Evolutionary conservation across 129 eudicot species (phyloP).

Genomic region (Apium graveolens): DNA sequence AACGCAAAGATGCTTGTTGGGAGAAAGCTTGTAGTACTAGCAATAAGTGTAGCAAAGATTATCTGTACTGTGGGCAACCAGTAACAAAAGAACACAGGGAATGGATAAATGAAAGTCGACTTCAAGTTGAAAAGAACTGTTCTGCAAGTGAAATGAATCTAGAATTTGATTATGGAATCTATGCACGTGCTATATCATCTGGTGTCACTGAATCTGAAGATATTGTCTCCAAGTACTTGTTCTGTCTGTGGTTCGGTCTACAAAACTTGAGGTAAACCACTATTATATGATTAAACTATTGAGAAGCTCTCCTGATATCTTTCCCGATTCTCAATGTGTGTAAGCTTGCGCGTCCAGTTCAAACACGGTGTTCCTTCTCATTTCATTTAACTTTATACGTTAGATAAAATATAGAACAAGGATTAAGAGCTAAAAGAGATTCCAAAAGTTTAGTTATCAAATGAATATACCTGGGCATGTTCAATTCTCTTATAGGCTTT

Average conservation of each 20-base stretch:
- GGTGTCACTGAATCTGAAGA: constrained; percentile 53
- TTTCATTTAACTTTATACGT: neutral
- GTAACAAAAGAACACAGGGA: constrained; percentile 22
- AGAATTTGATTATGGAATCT: constrained; percentile 63
- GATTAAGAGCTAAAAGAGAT: neutral
- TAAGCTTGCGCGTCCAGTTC: neutral
- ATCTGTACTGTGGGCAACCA: constrained; percentile 47
- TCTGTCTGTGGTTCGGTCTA: constrained; percentile 91
- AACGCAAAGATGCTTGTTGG: constrained; percentile 82
- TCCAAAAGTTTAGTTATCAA: neutral
- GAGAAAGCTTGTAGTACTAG: constrained; percentile 45
- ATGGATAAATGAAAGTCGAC: constrained; percentile 40
- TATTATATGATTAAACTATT: neutral
- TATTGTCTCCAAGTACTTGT: constrained; percentile 56
- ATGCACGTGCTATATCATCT: constrained; percentile 58
- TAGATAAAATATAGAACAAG: too few species aligned
- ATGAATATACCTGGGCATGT: neutral
- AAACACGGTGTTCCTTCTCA: neutral
- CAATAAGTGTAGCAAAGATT: constrained; percentile 27
- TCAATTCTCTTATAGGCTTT: neutral
- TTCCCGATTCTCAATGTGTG: neutral
- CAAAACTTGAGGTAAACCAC: constrained; percentile 62
- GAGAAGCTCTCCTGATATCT: neutral
- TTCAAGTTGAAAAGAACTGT: constrained; percentile 45
- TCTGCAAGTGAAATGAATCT: constrained; percentile 28